Conservation (phyloP, 2,329 filamentous ascomycete species). For the Penicillium sp. region DNA sequence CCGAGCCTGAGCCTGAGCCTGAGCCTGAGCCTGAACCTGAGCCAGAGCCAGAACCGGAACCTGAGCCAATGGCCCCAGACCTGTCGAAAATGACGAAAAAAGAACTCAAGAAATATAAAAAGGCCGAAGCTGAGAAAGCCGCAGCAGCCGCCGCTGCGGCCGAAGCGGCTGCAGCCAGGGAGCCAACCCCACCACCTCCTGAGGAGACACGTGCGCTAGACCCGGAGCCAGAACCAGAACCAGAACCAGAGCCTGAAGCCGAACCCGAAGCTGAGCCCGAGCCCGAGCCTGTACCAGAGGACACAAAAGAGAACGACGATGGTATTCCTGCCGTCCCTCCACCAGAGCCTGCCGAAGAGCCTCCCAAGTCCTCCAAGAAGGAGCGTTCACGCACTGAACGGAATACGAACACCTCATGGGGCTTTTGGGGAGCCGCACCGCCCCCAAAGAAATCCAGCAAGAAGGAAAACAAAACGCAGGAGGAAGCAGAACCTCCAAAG, state of each 20-base stretch:
- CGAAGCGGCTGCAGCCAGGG: constrained; percentile 16
- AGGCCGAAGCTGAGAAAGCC: constrained; percentile 25
- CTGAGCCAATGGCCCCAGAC: constrained; percentile 26
- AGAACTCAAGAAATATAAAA: constrained; percentile 31
- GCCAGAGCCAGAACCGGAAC: constrained; percentile 19
- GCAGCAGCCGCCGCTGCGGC: constrained; percentile 31
- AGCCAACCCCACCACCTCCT: constrained; percentile 33
- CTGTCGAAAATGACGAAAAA: constrained; percentile 26
- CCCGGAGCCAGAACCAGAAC: constrained; percentile 22
- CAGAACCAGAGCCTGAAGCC: constrained; percentile 25
- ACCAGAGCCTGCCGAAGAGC: constrained; percentile 49
- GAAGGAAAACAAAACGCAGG: constrained; percentile 36
- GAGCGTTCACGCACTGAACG: constrained; percentile 75
- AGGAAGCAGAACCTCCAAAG: constrained; percentile 40
- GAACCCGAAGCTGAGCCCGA: constrained; percentile 38
- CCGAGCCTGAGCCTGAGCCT: constrained; percentile 31
- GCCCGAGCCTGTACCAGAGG: constrained; percentile 10
- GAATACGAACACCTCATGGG: constrained; percentile 67
- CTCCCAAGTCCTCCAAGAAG: constrained; percentile 62
- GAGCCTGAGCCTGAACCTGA: constrained; percentile 26
- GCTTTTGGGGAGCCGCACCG: constrained; percentile 64
- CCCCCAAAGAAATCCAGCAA: constrained; percentile 14
- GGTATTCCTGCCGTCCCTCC: constrained; percentile 49
- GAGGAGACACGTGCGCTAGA: constrained; percentile 34
- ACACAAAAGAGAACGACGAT: constrained; percentile 32